Conservation (phyloP, 805 yeast genomes). For the Candida coleopterorum region DNA sequence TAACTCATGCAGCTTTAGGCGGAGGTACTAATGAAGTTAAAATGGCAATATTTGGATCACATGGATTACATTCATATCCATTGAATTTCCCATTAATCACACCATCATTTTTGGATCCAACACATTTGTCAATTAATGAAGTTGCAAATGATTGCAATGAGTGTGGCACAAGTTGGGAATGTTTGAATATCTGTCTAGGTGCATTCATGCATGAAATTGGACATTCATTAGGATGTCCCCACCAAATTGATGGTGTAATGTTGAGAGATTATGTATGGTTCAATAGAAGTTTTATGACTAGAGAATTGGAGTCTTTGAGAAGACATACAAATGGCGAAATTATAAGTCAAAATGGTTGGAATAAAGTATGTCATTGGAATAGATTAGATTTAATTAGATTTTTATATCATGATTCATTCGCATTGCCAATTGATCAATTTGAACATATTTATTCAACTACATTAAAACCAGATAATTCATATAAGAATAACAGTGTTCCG, state of each 20-base stretch:
- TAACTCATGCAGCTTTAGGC: slow-evolving; percentile 92
- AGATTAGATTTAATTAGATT: slow-evolving; percentile 74
- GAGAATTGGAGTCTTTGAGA: slow-evolving; percentile 56
- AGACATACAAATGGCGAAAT: slow-evolving; percentile 44
- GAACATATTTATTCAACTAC: slow-evolving; percentile 33
- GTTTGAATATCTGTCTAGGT: slow-evolving; percentile 78
- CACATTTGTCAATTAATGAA: slow-evolving; percentile 53
- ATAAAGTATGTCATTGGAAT: slow-evolving; percentile 83
- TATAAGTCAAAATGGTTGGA: slow-evolving; percentile 32
- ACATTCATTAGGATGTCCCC: slow-evolving; percentile 87
- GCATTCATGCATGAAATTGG: slow-evolving; percentile 97
- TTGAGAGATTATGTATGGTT: slow-evolving; percentile 75
- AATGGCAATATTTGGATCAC: slow-evolving; percentile 91
- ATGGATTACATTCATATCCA: slow-evolving; percentile 93
- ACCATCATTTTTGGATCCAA: slow-evolving; percentile 67
- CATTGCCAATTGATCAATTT: slow-evolving; percentile 59
- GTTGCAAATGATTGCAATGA: slow-evolving; percentile 91
- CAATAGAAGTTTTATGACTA: slow-evolving; percentile 75
- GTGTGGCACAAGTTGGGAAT: slow-evolving; percentile 88
- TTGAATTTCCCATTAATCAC: slow-evolving; percentile 64
- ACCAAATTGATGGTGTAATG: slow-evolving; percentile 88
- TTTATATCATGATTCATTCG: slow-evolving; percentile 74
- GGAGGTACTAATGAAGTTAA: slow-evolving; percentile 71
- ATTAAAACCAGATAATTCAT: slow-evolving; percentile 12
- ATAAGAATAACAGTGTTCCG: slow-evolving; percentile 17